phyloP scores from a whole-genome alignment of 441 rosid species.

The Geranium incanum region DNA sequence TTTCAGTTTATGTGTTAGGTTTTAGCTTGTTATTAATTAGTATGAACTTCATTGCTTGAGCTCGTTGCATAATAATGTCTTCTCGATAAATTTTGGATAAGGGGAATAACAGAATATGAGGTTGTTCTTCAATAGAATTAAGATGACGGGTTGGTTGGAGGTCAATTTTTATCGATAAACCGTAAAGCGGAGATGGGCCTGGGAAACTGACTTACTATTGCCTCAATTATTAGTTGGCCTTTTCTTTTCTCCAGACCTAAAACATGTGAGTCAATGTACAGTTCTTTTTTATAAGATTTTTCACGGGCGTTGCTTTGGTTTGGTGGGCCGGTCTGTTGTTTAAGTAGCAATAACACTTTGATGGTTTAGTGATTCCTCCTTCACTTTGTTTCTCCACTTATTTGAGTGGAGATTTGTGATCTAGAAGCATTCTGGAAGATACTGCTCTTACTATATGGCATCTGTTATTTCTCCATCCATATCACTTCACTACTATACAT shows the following conservation, averaged over 20 bases:
- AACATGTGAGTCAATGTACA: neutral
- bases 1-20: neutral
- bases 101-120: neutral
- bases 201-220: neutral
- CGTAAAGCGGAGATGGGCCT: neutral
- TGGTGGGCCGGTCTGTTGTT: neutral
- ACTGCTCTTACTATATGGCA: neutral
- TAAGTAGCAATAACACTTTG: neutral
- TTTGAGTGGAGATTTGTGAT: neutral
- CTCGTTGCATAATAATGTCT: neutral
- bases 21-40: neutral
- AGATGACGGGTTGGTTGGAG: neutral
- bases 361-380: neutral
- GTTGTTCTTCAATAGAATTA: neutral
- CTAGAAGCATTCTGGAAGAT: neutral
- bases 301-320: neutral
- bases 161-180: neutral
- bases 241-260: neutral
- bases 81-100: neutral
- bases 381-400: neutral
- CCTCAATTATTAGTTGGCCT: neutral
- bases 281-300: neutral
- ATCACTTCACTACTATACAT: neutral
- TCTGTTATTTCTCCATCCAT: neutral
- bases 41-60: neutral